A percentile compares a stretch with the other conserved stretches of the same genome.
Conservation (phyloP, 768 basidiomycete species). For the Lactarius psammicola region DNA sequence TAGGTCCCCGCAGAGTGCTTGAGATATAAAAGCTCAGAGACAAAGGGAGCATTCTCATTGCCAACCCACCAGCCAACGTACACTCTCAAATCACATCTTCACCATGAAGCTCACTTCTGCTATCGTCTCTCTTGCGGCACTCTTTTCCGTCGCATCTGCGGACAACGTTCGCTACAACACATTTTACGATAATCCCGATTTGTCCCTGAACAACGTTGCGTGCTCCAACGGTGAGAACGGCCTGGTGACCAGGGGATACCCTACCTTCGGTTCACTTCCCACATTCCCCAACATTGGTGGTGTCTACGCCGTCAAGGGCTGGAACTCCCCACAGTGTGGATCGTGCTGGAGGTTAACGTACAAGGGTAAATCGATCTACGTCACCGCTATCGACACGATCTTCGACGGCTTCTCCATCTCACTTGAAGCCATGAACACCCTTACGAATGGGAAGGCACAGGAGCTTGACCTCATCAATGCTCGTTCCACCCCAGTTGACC, state of each 20-base stretch:
- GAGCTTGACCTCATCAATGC: neutral
- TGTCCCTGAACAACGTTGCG: slow-evolving; percentile 33
- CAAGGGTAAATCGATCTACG: slow-evolving; percentile 23
- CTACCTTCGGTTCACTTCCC: slow-evolving; percentile 25
- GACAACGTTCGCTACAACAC: slow-evolving; percentile 7
- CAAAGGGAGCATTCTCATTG: neutral
- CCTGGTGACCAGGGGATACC: slow-evolving; percentile 24
- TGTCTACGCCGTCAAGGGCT: slow-evolving; percentile 35
- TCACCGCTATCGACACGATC: too few species aligned
- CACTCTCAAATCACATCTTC: neutral
- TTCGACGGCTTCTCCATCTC: too few species aligned
- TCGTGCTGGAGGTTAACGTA: slow-evolving; percentile 32
- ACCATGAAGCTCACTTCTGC: neutral
- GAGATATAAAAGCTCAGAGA: neutral
- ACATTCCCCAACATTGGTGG: slow-evolving; percentile 29
- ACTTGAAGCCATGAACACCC: too few species aligned
- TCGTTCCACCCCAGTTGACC: neutral
- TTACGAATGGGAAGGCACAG: slow-evolving; percentile 35
- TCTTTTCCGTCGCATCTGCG: neutral
- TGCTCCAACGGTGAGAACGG: slow-evolving; percentile 33
- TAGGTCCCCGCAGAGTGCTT: neutral
- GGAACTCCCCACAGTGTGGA: slow-evolving; percentile 31
- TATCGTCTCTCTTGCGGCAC: neutral
- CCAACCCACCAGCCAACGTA: neutral
- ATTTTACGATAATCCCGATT: slow-evolving; percentile 14